These are phyloP conservation scores for Phialophora chinensis DNA, from an alignment of 2,329 filamentous ascomycete genomes.

Conservation along the genomic window DNA sequence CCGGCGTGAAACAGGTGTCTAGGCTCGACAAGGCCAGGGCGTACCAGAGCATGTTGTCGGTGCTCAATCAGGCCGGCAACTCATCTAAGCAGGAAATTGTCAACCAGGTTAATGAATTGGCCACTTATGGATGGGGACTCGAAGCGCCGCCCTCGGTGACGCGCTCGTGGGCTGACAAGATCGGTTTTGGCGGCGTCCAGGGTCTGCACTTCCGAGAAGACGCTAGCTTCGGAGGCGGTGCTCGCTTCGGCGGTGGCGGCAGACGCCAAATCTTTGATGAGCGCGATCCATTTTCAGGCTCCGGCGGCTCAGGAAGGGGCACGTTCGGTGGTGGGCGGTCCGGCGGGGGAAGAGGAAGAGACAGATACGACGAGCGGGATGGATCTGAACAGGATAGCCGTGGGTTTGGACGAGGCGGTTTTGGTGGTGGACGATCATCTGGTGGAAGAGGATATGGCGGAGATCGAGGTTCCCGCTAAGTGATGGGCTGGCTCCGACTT, in stretches of 20 bases:
- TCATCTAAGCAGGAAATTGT: conserved; percentile 49
- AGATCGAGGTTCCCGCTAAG: neutral
- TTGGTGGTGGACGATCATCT: conserved; percentile 11
- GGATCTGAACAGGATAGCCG: conserved; percentile 7
- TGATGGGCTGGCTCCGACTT: neutral
- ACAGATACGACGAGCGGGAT: conserved; percentile 16
- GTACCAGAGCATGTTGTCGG: conserved; percentile 42
- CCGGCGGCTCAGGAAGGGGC: conserved; percentile 3
- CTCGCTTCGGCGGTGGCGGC: conserved; percentile 11
- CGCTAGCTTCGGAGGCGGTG: conserved; percentile 12
- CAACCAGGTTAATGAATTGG: conserved; percentile 52
- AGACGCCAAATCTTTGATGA: conserved; percentile 17
- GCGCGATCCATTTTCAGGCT: conserved; percentile 23
- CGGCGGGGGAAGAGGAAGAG: conserved; percentile 5
- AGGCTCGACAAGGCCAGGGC: conserved; percentile 41
- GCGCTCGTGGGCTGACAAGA: conserved; percentile 39
- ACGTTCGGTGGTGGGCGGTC: conserved; percentile 6
- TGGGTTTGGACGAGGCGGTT: conserved; percentile 1
- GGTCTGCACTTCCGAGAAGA: conserved; percentile 40
- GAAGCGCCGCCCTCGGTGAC: conserved; percentile 47
- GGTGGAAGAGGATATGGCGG: conserved; percentile 2
- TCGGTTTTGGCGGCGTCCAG: conserved; percentile 41
- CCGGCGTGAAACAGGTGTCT: conserved; percentile 44
- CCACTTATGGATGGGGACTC: conserved; percentile 57
- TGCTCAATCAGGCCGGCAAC: conserved; percentile 35